Percentiles rank a stretch among this genome's conserved stretches.
Conservation (phyloP, 2,329 filamentous ascomycete species). For the Apiospora kogelbergensis region DNA sequence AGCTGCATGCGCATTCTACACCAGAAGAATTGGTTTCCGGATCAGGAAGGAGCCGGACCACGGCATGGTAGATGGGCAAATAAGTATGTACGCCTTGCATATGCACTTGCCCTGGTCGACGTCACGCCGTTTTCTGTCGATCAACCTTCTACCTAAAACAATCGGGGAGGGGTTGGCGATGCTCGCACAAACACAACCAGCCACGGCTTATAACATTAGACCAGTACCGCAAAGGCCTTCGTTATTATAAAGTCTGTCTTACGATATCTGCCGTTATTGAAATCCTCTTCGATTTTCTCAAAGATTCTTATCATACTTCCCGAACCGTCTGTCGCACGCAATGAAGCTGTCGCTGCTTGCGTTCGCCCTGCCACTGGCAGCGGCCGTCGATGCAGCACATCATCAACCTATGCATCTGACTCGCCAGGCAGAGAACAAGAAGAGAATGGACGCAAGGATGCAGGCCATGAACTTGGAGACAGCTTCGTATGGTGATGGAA, state of each 20-base stretch:
- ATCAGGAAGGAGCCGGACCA: not conserved
- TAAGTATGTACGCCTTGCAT: not conserved
- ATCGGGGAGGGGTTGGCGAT: not conserved
- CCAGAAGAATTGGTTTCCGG: not conserved
- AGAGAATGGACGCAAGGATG: not conserved
- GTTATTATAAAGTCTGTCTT: no score
- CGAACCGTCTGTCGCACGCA: no score
- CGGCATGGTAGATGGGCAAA: not conserved
- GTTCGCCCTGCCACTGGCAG: not conserved
- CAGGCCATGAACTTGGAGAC: not conserved
- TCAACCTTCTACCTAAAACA: not conserved
- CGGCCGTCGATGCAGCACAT: not conserved
- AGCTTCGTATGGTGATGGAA: not conserved
- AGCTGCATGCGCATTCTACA: not conserved
- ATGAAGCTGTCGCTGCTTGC: not conserved
- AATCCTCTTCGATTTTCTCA: no score
- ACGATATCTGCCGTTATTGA: no score
- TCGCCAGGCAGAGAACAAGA: slow-evolving; percentile 2
- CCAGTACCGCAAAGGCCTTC: no score
- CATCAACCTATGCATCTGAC: not conserved
- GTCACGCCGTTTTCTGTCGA: not conserved
- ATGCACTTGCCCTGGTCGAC: not conserved
- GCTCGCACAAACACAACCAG: not conserved
- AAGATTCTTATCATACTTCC: no score
- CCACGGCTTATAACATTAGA: not conserved